A percentile compares a stretch with the other conserved stretches of the same genome.
phyloP scores from a whole-genome alignment of 495 filamentous ascomycete species.

The Wilcoxina mikolae region DNA sequence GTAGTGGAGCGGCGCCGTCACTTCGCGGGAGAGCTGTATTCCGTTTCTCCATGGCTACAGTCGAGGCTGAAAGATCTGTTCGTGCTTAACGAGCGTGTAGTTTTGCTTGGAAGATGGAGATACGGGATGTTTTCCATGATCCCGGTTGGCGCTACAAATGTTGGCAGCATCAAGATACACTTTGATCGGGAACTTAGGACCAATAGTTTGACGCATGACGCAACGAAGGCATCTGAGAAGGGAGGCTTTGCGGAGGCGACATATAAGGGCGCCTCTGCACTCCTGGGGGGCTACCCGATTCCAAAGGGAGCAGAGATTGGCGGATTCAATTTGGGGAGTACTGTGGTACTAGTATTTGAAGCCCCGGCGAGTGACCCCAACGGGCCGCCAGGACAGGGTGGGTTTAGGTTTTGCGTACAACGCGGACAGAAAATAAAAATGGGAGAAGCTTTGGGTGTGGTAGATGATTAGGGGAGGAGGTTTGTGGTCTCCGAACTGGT shows the following conservation, averaged over 20 bases:
- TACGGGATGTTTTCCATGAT: slow-evolving; percentile 96
- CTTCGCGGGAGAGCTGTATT: slow-evolving; percentile 92
- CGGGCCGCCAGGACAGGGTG: slow-evolving; percentile 37
- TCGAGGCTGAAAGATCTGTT: slow-evolving; percentile 83
- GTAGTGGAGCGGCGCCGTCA: slow-evolving; percentile 82
- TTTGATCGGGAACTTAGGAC: slow-evolving; percentile 91
- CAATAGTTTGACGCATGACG: slow-evolving; percentile 73
- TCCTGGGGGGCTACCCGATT: slow-evolving; percentile 71
- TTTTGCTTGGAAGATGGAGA: slow-evolving; percentile 82
- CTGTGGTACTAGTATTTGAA: slow-evolving; percentile 93
- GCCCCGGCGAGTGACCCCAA: slow-evolving; percentile 50
- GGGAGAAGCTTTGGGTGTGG: slow-evolving; percentile 67
- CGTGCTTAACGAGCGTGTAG: slow-evolving; percentile 91
- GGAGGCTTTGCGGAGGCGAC: slow-evolving; percentile 82
- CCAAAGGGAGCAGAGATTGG: slow-evolving; percentile 91
- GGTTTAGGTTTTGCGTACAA: slow-evolving; percentile 69
- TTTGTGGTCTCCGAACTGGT: too few relatives aligned
- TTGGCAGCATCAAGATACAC: slow-evolving; percentile 92
- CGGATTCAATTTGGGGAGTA: slow-evolving; percentile 90
- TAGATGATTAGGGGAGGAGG: too few relatives aligned
- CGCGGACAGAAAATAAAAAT: slow-evolving; percentile 80
- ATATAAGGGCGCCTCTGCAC: slow-evolving; percentile 59
- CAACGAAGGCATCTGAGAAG: slow-evolving; percentile 70
- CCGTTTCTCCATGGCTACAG: slow-evolving; percentile 86
- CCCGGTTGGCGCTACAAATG: slow-evolving; percentile 95